Base-by-base conservation (phyloP, 768 basidiomycete genomes). In the Amanita rubescens region DNA sequence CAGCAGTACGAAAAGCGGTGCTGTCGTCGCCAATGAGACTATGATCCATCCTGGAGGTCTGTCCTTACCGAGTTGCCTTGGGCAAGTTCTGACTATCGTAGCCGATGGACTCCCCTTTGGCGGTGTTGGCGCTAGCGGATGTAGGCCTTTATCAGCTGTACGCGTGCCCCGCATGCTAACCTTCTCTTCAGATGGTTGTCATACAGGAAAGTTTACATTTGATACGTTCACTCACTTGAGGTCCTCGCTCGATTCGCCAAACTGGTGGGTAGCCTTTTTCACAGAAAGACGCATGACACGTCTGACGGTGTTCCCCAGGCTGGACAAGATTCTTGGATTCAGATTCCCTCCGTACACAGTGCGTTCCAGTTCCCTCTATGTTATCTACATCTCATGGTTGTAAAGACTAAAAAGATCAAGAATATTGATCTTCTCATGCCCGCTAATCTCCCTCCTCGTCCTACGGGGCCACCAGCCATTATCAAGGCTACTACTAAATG, bases 151-250 rank as follows among this genome's bases (percentile, higher is more conserved):
- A 19, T 48, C 20, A 20, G 17, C 22, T 39, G n/a, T 12, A 2
- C 10, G 25, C 17, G 6, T n/a, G n/a, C n/a, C n/a, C n/a, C 19
- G 27, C 24, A 32, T 5, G 9, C 33, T 30, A n/a, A 42, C 19
- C 12, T 44, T 42, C 10, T 27, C 25, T 14, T 9, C 22, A 85
- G 88, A 73, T 54, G 84, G 90, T 11, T 72, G 75, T 52, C 81
- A 87, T 61, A 81, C 83, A 3, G 85, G 90, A 33, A 90, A 90
- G 62, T 85, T 71, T 60, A 70, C 74, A 4, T 93, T 92, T 58
- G 85, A 90, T 55, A 71, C 77, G 62, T 93, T 94, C 69, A 90
- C 88, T 0, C 89, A 92, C 63, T 58, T 78, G 22, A 78, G 91
- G 49, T 63, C 82, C 4, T 78, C 84, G 0, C 48, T 79, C 33